Conservation (phyloP, 108 stramenopile species). For the Cyclotella cryptica region DNA sequence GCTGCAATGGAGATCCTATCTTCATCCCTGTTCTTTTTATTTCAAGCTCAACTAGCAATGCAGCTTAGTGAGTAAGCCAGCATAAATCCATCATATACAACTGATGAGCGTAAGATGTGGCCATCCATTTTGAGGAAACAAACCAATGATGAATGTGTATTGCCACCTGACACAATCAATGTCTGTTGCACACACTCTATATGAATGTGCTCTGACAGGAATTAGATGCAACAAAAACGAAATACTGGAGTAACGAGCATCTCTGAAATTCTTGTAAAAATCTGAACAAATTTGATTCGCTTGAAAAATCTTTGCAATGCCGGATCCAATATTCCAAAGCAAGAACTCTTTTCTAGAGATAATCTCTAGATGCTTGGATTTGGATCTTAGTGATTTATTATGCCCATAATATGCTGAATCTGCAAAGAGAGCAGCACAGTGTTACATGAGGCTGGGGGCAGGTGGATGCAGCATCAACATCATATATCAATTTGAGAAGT, state of each 20-base stretch:
- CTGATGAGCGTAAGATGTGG: conserved; percentile 41
- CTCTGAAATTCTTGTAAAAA: conserved; percentile 27
- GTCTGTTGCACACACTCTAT: conserved; percentile 45
- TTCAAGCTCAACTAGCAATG: background rate
- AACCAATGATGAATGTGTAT: background rate
- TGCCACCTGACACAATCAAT: conserved; percentile 19
- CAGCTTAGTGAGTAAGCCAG: conserved; percentile 33
- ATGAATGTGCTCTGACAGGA: conserved; percentile 67
- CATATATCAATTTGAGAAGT: conserved; percentile 30
- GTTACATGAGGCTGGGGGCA: conserved; percentile 52
- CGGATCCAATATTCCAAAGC: conserved; percentile 64
- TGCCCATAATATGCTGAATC: conserved; percentile 15
- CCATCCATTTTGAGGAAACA: conserved; percentile 23
- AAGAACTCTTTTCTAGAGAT: conserved; percentile 24
- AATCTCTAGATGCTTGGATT: conserved; percentile 9
- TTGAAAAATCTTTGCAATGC: conserved; percentile 63
- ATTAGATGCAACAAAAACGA: conserved; percentile 68
- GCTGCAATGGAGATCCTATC: conserved; percentile 3
- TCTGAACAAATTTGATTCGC: conserved; percentile 12
- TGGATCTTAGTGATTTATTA: background rate
- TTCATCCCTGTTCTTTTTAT: background rate
- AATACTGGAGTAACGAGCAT: conserved; percentile 44
- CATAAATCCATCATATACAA: conserved; percentile 30
- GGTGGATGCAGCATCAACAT: conserved; percentile 9
- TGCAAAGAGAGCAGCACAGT: conserved; percentile 49